Percentiles rank a stretch among this genome's conserved stretches.
Evolutionary conservation across 1,284 basidiomycete species (phyloP).

Genomic region (Microbotryum scabiosae): DNA sequence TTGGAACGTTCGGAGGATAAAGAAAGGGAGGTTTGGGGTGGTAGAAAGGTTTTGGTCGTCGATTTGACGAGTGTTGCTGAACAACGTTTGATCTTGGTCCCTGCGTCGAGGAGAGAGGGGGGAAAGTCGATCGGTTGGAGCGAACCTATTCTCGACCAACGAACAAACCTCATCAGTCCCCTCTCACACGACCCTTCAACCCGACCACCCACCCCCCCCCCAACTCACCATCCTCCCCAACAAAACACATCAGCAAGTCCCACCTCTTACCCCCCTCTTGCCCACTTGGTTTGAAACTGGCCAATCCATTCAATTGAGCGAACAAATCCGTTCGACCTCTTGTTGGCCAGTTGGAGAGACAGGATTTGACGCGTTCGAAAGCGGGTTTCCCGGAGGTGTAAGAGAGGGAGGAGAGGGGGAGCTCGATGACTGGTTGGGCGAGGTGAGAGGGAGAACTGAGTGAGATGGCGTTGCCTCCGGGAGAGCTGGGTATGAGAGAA

Average conservation of each 20-base stretch:
- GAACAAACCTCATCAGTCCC: no score
- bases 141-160: not conserved
- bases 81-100: no score
- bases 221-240: constrained; percentile 7
- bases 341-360: constrained; percentile 15
- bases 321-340: constrained; percentile 7
- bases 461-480: no score
- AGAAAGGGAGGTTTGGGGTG: not conserved
- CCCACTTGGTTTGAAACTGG: not conserved
- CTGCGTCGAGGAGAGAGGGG: not conserved
- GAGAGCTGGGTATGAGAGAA: not conserved
- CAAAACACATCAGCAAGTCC: constrained; percentile 15
- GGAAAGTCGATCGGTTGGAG: constrained; percentile 3
- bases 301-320: constrained; percentile 6
- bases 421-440: constrained; percentile 19
- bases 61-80: not conserved
- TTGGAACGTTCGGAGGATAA: not conserved
- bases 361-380: constrained; percentile 13
- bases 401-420: constrained; percentile 6
- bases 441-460: no score
- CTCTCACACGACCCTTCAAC: no score
- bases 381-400: constrained; percentile 18
- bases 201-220: constrained; percentile 3
- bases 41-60: not conserved
- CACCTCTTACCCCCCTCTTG: constrained; percentile 3